Base-by-base conservation (phyloP, 202 grass and related monocot genomes). In the Elaeis oleifera region DNA sequence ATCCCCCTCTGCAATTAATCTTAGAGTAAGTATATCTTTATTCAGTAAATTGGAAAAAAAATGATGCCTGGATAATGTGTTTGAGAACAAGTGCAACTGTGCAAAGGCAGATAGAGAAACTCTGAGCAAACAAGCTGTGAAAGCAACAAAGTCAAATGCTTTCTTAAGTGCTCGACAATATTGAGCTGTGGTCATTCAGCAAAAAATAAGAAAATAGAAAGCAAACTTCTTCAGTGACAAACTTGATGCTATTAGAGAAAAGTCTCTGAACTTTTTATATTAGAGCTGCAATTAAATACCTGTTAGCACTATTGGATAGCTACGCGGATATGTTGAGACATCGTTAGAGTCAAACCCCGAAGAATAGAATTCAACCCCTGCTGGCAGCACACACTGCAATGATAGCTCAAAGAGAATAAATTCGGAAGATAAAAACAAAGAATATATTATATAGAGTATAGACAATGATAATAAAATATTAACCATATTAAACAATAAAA, bases 261-360 rank as follows among this genome's bases (percentile, higher is more conserved):
- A 31, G 28, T 6, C 28, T 31, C 5, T 31, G 28, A 31, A 31
- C 28, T 31, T 31, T 0, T 76, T 28, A 16, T 67, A 55, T 15
- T 71, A 52, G 17, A 49, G 16, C 1, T 0, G 22, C 62, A 62
- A 28, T 44, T 18, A 67, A 68, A 18, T 91, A 92, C 85, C 94
- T 79, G 94, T 99, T 80, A 99, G 77, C 77, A 99, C 94, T 77
- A 99, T 99, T 29, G 94, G 94, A 78, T 99, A 99, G 69, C 82
- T 99, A 16, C 80, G 82, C 62, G 94, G 88, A 67, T 86, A 89
- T 14, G 84, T 94, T 48, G 75, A 79, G 56, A 79, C 60, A 74
- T 99, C 88, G 60, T 89, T 73, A 3, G 66, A 54, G 39, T 89
- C 80, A 29, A 89, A 74, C 52, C 94, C 82, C 59, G 82, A 99